Evolutionary conservation across 257 asterid genomes (phyloP).

Genomic region (Euphrasia confusa): DNA sequence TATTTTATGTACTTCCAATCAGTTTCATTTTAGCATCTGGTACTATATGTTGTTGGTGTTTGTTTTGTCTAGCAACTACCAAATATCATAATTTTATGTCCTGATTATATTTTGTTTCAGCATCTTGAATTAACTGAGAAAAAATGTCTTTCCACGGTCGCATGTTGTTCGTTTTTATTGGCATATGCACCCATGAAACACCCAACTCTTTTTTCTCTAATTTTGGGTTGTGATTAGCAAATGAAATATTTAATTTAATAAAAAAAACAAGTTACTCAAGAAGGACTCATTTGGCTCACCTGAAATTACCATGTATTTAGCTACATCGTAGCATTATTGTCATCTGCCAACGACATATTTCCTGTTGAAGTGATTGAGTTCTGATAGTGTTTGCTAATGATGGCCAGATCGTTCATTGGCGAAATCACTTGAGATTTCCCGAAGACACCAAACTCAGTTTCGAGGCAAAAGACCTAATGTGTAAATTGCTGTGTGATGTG

Average conservation of each 20-base stretch:
- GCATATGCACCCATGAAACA: conserved; percentile 6
- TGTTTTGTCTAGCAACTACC: conserved; percentile 8
- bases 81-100: conserved; percentile 2
- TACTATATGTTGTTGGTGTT: neutral
- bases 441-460: conserved; percentile 64
- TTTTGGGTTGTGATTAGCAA: no score
- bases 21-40: neutral
- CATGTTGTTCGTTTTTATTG: conserved; percentile 5
- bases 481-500: conserved; percentile 79
- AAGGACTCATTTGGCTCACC: no score
- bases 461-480: conserved; percentile 86
- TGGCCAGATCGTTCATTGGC: conserved; percentile 91
- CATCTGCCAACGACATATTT: neutral
- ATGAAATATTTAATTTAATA: no score
- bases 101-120: neutral
- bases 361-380: conserved; percentile 13
- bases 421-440: conserved; percentile 77
- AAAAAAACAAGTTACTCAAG: no score
- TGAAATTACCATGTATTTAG: no score
- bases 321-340: neutral
- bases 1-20: conserved; percentile 16
- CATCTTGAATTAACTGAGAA: conserved; percentile 17
- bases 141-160: conserved; percentile 13
- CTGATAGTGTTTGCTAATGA: conserved; percentile 26
- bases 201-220: neutral